These are phyloP conservation scores for Falciphora oryzae DNA, from an alignment of 2,329 filamentous ascomycete species.

Conservation along the genomic window DNA sequence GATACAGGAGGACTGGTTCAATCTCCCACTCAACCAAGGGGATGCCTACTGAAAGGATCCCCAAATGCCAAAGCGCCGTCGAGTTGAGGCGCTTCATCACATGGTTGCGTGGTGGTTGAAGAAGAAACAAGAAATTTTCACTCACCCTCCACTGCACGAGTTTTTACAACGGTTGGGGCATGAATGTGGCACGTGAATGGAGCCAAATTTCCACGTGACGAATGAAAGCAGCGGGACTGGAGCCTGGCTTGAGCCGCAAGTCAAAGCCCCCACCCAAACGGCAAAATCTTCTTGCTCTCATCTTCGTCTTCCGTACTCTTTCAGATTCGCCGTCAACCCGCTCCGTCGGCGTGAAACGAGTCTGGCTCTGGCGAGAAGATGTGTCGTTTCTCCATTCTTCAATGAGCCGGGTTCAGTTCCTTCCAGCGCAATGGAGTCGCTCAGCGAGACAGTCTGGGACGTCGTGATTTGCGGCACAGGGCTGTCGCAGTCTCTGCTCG, in stretches of 20 bases:
- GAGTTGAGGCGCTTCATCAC: slow-evolving; percentile 23
- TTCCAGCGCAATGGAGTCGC: slow-evolving; percentile 57
- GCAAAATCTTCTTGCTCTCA: slow-evolving; percentile 3
- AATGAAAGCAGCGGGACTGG: not conserved
- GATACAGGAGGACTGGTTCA: slow-evolving; percentile 66
- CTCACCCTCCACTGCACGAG: not conserved
- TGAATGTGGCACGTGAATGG: no score
- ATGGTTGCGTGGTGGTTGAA: slow-evolving; percentile 34
- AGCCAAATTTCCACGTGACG: not conserved
- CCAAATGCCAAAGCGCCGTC: slow-evolving; percentile 10
- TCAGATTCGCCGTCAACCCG: not conserved
- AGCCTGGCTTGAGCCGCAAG: not conserved
- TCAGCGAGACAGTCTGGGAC: slow-evolving; percentile 72
- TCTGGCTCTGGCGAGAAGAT: not conserved
- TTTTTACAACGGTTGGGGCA: not conserved
- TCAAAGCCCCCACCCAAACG: not conserved
- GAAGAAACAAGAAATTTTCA: slow-evolving; percentile 17
- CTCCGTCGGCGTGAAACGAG: not conserved
- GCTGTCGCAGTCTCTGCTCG: slow-evolving; percentile 71
- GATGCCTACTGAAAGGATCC: slow-evolving; percentile 50
- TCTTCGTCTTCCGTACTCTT: slow-evolving; percentile 14
- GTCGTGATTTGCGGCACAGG: slow-evolving; percentile 74
- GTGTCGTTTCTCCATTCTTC: not conserved
- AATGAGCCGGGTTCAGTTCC: not conserved
- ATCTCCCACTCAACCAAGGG: slow-evolving; percentile 57